Evolutionary conservation across 75 land plant species (phyloP).

Genomic region (Picea sitchensis): DNA sequence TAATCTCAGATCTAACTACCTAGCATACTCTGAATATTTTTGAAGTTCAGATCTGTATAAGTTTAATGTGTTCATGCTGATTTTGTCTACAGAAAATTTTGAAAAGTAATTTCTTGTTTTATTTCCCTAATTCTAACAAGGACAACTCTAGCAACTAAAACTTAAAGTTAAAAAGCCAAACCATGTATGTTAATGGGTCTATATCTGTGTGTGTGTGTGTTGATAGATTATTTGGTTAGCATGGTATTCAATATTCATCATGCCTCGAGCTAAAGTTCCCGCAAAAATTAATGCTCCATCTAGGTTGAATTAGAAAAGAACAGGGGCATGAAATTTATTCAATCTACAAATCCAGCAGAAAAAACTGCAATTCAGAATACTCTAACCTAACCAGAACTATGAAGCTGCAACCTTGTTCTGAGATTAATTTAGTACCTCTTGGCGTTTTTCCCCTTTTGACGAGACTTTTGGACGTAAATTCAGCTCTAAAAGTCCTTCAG

Average conservation of each 20-base stretch:
- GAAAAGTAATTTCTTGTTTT: no score
- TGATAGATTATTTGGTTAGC: background rate
- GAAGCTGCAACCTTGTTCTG: background rate
- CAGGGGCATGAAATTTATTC: background rate
- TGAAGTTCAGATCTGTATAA: no score
- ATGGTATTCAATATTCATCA: background rate
- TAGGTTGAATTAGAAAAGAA: background rate
- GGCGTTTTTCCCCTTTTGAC: constrained; percentile 63
- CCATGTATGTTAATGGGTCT: background rate
- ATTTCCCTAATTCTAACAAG: no score
- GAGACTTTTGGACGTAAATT: constrained; percentile 56
- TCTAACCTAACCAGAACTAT: background rate
- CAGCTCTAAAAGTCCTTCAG: constrained; percentile 85
- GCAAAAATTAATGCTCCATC: background rate
- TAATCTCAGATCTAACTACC: no score
- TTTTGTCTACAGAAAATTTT: no score
- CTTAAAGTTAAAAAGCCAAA: background rate
- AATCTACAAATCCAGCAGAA: background rate
- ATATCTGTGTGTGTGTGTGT: background rate
- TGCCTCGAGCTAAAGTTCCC: background rate
- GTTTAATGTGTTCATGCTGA: no score
- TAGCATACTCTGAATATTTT: no score
- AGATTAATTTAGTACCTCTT: constrained; percentile 49
- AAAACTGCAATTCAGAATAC: background rate
- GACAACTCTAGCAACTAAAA: no score